Percentiles rank a stretch among this genome's conserved stretches.
Conservation (phyloP, 306 rosid genomes). For the Dryas alaskensis region DNA sequence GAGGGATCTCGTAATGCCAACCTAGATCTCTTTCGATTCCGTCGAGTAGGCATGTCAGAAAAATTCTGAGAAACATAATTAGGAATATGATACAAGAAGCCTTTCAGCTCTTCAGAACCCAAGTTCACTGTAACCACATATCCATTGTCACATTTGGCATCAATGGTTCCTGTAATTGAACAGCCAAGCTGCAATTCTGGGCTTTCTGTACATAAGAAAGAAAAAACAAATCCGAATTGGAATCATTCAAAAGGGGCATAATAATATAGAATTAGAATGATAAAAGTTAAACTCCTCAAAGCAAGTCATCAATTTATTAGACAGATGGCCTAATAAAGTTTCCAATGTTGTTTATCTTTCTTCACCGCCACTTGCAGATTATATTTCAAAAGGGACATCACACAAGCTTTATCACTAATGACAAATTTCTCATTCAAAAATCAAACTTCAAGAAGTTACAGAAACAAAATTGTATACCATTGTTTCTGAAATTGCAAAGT, state of each 20-base stretch:
- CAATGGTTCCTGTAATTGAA: slow-evolving; percentile 56
- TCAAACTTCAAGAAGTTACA: slow-evolving; percentile 5
- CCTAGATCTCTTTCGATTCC: slow-evolving; percentile 51
- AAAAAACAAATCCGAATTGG: slow-evolving; percentile 23
- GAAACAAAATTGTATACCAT: neutral
- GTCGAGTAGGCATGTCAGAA: slow-evolving; percentile 30
- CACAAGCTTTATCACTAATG: neutral
- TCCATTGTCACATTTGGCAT: slow-evolving; percentile 69
- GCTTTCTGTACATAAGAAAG: slow-evolving; percentile 39
- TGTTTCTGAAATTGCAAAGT: neutral
- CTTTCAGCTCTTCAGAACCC: slow-evolving; percentile 62
- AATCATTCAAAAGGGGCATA: slow-evolving; percentile 1
- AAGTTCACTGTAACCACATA: slow-evolving; percentile 53
- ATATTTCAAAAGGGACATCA: neutral
- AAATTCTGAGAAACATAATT: slow-evolving; percentile 30
- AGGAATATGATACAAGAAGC: slow-evolving; percentile 69
- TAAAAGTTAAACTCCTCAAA: neutral
- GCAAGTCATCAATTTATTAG: slow-evolving; percentile 2
- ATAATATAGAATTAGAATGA: neutral
- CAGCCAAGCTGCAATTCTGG: slow-evolving; percentile 42
- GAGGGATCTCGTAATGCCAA: slow-evolving; percentile 56
- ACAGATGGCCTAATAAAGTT: neutral
- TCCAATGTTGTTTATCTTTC: neutral
- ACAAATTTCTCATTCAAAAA: neutral
- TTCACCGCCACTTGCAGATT: neutral